A percentile compares a stretch with the other conserved stretches of the same genome.
phyloP scores from a whole-genome alignment of 192 early-diverging fungal species.

The Coemansia sp. region DNA sequence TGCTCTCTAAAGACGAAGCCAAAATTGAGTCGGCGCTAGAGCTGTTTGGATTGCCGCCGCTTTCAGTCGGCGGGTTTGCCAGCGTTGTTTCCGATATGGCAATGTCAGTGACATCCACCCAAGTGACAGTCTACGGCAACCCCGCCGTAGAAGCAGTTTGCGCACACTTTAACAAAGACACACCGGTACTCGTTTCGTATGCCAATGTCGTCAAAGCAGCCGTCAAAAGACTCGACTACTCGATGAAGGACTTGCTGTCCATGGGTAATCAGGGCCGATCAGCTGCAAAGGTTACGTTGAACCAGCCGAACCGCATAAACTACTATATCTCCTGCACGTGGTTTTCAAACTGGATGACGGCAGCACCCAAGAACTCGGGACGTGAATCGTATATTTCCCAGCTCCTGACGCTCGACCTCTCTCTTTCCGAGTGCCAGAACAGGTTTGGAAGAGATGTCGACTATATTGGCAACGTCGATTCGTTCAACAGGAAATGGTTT shows the following conservation, averaged over 20 bases:
- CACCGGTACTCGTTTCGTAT: not conserved
- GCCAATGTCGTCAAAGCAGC: constrained; percentile 14
- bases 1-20: constrained; percentile 11
- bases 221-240: not conserved
- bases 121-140: not conserved
- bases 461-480: constrained; percentile 14
- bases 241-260: not conserved
- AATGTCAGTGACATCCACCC: not conserved
- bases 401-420: constrained; percentile 25
- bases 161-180: constrained; percentile 9
- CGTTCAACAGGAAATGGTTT: constrained; percentile 34
- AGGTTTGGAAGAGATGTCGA: constrained; percentile 32
- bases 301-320: constrained; percentile 42
- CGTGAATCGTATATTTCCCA: constrained; percentile 32
- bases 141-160: not conserved
- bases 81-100: constrained; percentile 13
- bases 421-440: constrained; percentile 27
- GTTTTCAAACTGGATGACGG: constrained; percentile 61
- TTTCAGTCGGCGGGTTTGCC: constrained; percentile 12
- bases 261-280: constrained; percentile 25
- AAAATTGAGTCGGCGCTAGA: not conserved
- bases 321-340: constrained; percentile 65
- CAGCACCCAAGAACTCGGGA: constrained; percentile 26
- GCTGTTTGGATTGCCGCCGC: constrained; percentile 17
- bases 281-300: constrained; percentile 23